Conservation (phyloP, 108 stramenopile species). For the Nitzschia putrida region DNA sequence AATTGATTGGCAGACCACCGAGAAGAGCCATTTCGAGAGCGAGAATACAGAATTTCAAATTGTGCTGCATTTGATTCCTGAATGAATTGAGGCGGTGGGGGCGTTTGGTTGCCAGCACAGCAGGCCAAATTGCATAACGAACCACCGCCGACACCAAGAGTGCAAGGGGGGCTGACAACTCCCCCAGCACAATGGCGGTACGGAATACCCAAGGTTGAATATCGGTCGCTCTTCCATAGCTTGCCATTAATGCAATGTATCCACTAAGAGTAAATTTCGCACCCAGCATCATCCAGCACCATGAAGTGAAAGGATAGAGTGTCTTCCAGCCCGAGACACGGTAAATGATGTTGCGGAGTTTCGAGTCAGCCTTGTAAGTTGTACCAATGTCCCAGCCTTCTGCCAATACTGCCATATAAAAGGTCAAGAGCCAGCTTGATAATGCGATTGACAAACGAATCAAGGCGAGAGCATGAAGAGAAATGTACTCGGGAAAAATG, state of each 20-base stretch:
- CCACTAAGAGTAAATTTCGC: conserved; percentile 55
- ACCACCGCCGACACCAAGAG: conserved; percentile 61
- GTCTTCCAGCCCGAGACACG: conserved; percentile 34
- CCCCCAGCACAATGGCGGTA: conserved; percentile 57
- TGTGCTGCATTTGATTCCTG: conserved; percentile 59
- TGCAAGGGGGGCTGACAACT: conserved; percentile 64
- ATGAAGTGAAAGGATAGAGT: conserved; percentile 68
- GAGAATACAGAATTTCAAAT: conserved; percentile 55
- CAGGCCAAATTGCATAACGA: conserved; percentile 69
- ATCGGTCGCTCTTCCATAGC: neutral
- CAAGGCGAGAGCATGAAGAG: conserved; percentile 43
- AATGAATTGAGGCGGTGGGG: conserved; percentile 45
- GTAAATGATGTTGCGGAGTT: conserved; percentile 13
- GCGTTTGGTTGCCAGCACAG: conserved; percentile 37
- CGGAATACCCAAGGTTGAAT: conserved; percentile 49
- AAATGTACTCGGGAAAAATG: conserved; percentile 50
- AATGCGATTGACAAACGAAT: conserved; percentile 52
- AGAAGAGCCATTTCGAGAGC: conserved; percentile 53
- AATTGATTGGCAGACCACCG: conserved; percentile 50
- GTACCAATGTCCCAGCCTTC: conserved; percentile 26
- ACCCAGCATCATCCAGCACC: conserved; percentile 76
- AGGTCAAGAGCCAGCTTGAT: conserved; percentile 37
- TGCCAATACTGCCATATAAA: conserved; percentile 19
- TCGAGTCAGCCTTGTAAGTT: conserved; percentile 30
- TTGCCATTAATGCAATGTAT: conserved; percentile 39